A percentile compares a stretch with the other conserved stretches of the same genome.
phyloP scores from a whole-genome alignment of 208 protist species.

The Leishmania tropica region DNA sequence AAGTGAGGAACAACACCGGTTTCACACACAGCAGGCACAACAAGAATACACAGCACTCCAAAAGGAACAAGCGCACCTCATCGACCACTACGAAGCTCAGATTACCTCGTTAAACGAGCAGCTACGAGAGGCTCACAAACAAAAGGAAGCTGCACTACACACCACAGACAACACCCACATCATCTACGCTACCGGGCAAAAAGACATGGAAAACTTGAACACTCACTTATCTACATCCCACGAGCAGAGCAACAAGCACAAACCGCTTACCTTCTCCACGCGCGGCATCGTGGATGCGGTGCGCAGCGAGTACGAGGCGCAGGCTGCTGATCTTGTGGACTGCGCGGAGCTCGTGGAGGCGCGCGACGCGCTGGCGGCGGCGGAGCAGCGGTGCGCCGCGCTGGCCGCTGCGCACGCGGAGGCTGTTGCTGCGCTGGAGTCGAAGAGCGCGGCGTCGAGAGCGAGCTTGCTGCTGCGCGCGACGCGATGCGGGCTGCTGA shows the following conservation, averaged over 20 bases:
- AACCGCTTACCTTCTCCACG: too few relatives aligned
- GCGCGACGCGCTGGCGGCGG: neutral
- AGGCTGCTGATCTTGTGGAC: neutral
- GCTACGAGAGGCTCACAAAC: neutral
- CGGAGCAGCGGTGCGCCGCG: too few relatives aligned
- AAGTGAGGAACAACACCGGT: constrained; percentile 17
- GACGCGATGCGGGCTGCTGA: too few relatives aligned
- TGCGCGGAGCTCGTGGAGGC: neutral
- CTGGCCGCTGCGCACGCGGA: neutral
- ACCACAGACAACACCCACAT: too few relatives aligned
- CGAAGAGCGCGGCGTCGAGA: too few relatives aligned
- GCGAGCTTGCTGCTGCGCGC: too few relatives aligned
- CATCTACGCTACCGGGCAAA: too few relatives aligned
- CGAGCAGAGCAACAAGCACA: too few relatives aligned
- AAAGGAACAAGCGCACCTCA: neutral
- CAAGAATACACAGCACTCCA: neutral
- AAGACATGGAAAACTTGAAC: too few relatives aligned
- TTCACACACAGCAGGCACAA: neutral
- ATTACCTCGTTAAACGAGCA: neutral
- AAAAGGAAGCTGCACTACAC: too few relatives aligned
- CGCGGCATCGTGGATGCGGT: neutral
- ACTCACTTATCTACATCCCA: too few relatives aligned
- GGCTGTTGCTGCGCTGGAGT: too few relatives aligned
- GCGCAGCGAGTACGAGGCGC: neutral
- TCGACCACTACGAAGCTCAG: neutral